Conservation (phyloP, 805 yeast species). For the Starmerella potacharoeniae region DNA sequence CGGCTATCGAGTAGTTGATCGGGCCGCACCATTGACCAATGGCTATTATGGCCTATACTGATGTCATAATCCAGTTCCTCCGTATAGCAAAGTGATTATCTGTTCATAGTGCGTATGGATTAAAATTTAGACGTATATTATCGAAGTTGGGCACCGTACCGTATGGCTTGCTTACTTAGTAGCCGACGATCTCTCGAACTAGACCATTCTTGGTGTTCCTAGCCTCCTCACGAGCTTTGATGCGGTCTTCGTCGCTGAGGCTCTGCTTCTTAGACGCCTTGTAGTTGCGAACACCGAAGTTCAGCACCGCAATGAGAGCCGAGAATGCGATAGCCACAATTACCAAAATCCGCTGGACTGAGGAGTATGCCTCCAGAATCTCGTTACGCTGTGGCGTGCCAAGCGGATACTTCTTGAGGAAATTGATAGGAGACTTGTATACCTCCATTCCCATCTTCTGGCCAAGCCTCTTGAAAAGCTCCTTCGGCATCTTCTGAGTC, state of each 20-base stretch:
- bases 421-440: slow-evolving; percentile 45
- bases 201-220: not conserved
- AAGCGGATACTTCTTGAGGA: slow-evolving; percentile 41
- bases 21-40: too few relatives aligned
- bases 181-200: not conserved
- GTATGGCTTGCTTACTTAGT: not conserved
- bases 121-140: too few relatives aligned
- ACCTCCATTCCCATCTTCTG: slow-evolving; percentile 35
- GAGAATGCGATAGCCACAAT: slow-evolving; percentile 44
- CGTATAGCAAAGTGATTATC: too few relatives aligned
- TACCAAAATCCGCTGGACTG: slow-evolving; percentile 48
- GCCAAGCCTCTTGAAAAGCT: slow-evolving; percentile 32
- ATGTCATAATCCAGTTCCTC: too few relatives aligned
- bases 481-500: slow-evolving; percentile 46
- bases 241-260: slow-evolving; percentile 15
- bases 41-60: too few relatives aligned
- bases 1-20: too few relatives aligned
- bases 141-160: too few relatives aligned
- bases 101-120: too few relatives aligned
- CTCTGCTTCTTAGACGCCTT: slow-evolving; percentile 5
- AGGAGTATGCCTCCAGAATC: slow-evolving; percentile 45
- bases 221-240: not conserved
- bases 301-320: slow-evolving; percentile 17
- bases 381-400: slow-evolving; percentile 50
- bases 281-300: slow-evolving; percentile 10